These are phyloP conservation scores for Selenicereus undatus DNA, from an alignment of 148 eudicot species.

Conservation along the genomic window DNA sequence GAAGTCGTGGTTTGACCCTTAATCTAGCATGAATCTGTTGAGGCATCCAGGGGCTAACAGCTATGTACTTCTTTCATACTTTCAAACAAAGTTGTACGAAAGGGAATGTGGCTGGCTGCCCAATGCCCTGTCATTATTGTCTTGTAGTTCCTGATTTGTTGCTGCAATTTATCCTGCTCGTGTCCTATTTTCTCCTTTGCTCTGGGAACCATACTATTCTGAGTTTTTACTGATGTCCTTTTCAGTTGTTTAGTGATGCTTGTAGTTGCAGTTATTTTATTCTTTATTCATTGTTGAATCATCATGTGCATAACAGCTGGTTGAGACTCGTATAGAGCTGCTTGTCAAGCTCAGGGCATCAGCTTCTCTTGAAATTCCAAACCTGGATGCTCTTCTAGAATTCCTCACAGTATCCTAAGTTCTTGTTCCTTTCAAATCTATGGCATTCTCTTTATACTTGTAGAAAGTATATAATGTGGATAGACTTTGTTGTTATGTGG, in stretches of 20 bases:
- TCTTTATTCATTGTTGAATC: not conserved
- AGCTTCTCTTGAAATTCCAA: conserved; percentile 37
- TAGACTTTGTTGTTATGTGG: not conserved
- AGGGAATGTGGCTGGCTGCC: not conserved
- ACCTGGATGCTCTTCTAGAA: conserved; percentile 48
- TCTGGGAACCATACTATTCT: not conserved
- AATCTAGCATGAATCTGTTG: not conserved
- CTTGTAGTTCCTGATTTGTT: too few species aligned
- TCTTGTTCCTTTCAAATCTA: not conserved
- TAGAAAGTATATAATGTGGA: not conserved
- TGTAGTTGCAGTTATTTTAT: not conserved
- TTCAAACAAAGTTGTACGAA: not conserved
- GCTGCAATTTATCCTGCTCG: not conserved
- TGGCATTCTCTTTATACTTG: not conserved
- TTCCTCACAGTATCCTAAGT: conserved; percentile 56
- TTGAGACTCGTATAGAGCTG: conserved; percentile 77
- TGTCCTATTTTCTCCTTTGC: not conserved
- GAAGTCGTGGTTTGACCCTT: not conserved
- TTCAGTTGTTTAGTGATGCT: not conserved
- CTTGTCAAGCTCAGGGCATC: conserved; percentile 49
- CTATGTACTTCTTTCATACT: not conserved
- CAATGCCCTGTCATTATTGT: too few species aligned
- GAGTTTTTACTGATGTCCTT: not conserved
- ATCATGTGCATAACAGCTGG: conserved; percentile 47
- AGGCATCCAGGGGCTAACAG: not conserved